Evolutionary conservation across 179 eudicot genomes (phyloP).

Genomic region (Monotropa hypopitys): DNA sequence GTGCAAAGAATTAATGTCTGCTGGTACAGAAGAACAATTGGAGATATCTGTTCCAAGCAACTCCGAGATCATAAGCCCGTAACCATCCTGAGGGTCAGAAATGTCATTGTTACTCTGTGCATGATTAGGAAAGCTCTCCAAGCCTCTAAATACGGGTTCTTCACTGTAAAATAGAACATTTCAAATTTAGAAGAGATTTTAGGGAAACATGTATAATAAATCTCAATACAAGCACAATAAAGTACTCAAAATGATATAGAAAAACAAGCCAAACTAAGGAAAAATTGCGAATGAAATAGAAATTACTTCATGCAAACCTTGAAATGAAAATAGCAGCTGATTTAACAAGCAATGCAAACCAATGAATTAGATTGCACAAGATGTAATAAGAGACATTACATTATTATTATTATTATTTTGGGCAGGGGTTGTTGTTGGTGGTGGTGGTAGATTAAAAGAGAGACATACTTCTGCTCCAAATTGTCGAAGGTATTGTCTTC

Average conservation of each 20-base stretch:
- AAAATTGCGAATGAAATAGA: not conserved
- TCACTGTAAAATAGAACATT: conserved; percentile 34
- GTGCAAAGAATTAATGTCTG: conserved; percentile 52
- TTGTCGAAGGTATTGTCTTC: conserved; percentile 33
- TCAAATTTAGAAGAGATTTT: conserved; percentile 5
- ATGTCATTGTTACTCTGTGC: conserved; percentile 42
- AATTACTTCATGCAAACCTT: not conserved
- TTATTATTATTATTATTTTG: too few relatives aligned
- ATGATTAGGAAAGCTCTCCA: conserved; percentile 47
- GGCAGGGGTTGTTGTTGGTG: too few relatives aligned
- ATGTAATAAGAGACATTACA: not conserved
- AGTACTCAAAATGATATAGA: not conserved
- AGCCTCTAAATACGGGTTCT: conserved; percentile 36
- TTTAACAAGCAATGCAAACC: not conserved
- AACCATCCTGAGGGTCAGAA: conserved; percentile 73
- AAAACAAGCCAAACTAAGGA: not conserved
- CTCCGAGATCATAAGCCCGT: conserved; percentile 89
- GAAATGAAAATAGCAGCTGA: not conserved
- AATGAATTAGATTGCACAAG: not conserved
- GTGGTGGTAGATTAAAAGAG: not conserved
- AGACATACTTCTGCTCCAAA: conserved; percentile 43
- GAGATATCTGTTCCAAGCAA: conserved; percentile 72
- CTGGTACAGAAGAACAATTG: conserved; percentile 51
- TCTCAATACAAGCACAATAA: not conserved
- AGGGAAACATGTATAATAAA: not conserved